Conservation (phyloP, 73 alveolate species). For the Paramecium pentaurelia region DNA sequence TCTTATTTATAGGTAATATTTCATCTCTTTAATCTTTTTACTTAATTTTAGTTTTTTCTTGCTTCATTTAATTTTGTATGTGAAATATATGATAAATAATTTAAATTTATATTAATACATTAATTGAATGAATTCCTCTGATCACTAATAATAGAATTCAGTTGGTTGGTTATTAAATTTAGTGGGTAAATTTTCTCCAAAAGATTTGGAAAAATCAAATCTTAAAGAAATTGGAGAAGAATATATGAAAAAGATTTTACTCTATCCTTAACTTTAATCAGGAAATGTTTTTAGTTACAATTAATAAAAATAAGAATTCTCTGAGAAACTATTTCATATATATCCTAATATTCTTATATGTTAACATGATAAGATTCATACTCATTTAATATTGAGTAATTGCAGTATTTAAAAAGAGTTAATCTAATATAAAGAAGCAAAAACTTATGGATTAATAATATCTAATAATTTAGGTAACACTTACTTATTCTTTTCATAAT, state of each 20-base stretch:
- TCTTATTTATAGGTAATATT: not conserved
- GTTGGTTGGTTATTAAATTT: slow-evolving; percentile 27
- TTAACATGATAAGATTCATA: not conserved
- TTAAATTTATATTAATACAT: not conserved
- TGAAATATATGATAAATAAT: not conserved
- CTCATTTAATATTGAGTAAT: slow-evolving; percentile 24
- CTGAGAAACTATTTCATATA: not conserved
- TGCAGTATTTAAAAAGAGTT: not conserved
- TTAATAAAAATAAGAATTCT: not conserved
- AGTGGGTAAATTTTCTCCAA: slow-evolving; percentile 29
- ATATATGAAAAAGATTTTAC: not conserved
- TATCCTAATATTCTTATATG: slow-evolving; percentile 31
- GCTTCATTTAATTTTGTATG: not conserved
- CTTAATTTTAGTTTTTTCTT: not conserved
- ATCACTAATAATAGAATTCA: not conserved
- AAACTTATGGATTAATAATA: slow-evolving; percentile 29
- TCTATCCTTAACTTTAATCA: not conserved
- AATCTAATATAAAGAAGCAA: slow-evolving; percentile 7
- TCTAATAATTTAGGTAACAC: slow-evolving; percentile 24
- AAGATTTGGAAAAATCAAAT: slow-evolving; percentile 3
- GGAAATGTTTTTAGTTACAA: slow-evolving; percentile 18
- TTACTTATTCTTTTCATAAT: slow-evolving; percentile 27
- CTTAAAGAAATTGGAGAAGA: slow-evolving; percentile 32
- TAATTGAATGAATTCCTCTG: not conserved
- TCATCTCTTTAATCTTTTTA: not conserved